These are phyloP conservation scores for Fusarium irregulare DNA, from an alignment of 2,329 filamentous ascomycete genomes.

Conservation along the genomic window DNA sequence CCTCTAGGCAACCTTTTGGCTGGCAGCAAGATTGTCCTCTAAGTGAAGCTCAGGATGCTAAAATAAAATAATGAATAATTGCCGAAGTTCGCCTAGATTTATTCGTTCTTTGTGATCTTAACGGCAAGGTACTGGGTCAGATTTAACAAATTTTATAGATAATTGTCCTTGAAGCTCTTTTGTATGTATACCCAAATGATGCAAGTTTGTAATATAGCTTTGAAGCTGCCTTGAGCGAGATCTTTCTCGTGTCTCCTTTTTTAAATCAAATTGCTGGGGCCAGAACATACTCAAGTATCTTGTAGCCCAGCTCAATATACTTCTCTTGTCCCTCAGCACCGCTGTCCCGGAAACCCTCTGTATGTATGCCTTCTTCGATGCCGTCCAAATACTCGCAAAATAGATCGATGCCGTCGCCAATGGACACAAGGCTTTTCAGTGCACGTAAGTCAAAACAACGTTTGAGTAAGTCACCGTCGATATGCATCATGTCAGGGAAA, in stretches of 20 bases:
- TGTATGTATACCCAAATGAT: background rate
- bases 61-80: background rate
- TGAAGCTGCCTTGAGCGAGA: background rate
- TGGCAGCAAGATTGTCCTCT: background rate
- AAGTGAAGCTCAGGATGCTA: background rate
- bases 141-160: background rate
- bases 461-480: slow-evolving; percentile 74
- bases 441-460: slow-evolving; percentile 61
- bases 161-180: background rate
- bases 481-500: slow-evolving; percentile 66
- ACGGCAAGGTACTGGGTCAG: background rate
- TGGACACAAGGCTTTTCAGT: slow-evolving; percentile 57
- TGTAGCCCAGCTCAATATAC: slow-evolving; percentile 64
- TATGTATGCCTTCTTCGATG: slow-evolving; percentile 60
- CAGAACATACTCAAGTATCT: slow-evolving; percentile 65
- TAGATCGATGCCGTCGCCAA: slow-evolving; percentile 49
- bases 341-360: slow-evolving; percentile 47
- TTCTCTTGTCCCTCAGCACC: slow-evolving; percentile 37
- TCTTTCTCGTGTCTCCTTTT: background rate
- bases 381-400: slow-evolving; percentile 63
- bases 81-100: background rate
- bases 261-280: slow-evolving; percentile 58
- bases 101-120: background rate
- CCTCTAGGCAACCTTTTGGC: background rate
- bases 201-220: background rate